phyloP scores from a whole-genome alignment of 768 basidiomycete genomes.

The Auriculariales sp. region DNA sequence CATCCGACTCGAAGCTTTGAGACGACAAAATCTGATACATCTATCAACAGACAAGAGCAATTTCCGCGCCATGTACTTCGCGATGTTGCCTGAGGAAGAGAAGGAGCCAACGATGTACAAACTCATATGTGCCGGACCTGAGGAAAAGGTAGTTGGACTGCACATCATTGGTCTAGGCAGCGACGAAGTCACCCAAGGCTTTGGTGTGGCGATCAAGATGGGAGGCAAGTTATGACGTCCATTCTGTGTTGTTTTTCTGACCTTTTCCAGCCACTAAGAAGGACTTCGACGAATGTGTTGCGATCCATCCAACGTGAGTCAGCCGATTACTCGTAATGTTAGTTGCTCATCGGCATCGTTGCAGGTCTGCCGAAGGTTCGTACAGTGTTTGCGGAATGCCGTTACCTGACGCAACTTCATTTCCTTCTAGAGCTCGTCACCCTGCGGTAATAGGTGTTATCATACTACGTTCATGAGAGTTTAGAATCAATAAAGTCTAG shows the following conservation, averaged over 20 bases:
- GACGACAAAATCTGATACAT: conserved; percentile 15
- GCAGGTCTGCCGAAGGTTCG: conserved; percentile 8
- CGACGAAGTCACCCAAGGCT: conserved; percentile 93
- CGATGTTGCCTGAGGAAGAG: conserved; percentile 77
- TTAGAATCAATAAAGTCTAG: too few relatives aligned
- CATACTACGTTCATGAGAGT: too few relatives aligned
- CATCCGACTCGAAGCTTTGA: too few relatives aligned
- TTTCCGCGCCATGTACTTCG: conserved; percentile 81
- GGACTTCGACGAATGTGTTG: conserved; percentile 78
- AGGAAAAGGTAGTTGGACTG: conserved; percentile 92
- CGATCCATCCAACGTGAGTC: conserved; percentile 78
- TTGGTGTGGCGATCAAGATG: conserved; percentile 97
- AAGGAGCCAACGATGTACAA: conserved; percentile 95
- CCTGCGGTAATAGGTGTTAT: conserved; percentile 1
- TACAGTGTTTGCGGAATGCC: neutral
- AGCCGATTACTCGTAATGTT: neutral
- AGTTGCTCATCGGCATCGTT: neutral
- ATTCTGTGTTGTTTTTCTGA: neutral
- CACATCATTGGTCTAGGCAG: conserved; percentile 86
- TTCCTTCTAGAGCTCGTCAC: conserved; percentile 5
- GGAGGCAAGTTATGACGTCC: conserved; percentile 32
- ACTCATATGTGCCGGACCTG: conserved; percentile 70
- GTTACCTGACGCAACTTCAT: neutral
- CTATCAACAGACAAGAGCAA: conserved; percentile 67
- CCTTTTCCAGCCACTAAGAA: conserved; percentile 47